Evolutionary conservation across 257 asterid species (phyloP).

Genomic region (Gentiana macrophylla): DNA sequence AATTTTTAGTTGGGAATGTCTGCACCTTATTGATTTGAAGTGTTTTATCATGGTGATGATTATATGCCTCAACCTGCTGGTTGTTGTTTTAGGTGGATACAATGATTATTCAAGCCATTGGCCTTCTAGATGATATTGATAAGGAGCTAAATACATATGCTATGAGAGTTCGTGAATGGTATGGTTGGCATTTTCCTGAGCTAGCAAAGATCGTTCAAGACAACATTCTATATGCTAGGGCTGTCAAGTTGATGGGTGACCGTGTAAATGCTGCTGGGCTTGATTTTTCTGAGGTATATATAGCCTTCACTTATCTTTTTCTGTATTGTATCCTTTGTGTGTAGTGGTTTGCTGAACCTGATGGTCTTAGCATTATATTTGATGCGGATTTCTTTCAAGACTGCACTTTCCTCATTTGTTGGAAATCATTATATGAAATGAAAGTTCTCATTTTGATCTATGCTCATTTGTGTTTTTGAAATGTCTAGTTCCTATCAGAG

Average conservation of each 20-base stretch:
- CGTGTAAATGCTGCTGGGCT: slow-evolving; percentile 70
- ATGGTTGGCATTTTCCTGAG: slow-evolving; percentile 96
- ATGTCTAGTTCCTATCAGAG: slow-evolving; percentile 50
- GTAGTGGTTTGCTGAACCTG: neutral
- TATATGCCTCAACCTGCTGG: neutral
- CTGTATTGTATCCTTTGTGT: neutral
- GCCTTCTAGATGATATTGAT: slow-evolving; percentile 91
- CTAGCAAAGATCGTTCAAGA: slow-evolving; percentile 87
- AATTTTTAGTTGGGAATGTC: too few relatives aligned
- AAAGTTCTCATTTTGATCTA: too few relatives aligned
- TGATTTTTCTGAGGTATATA: slow-evolving; percentile 82
- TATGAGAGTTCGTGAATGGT: slow-evolving; percentile 96
- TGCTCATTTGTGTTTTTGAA: neutral
- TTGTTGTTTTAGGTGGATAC: slow-evolving; percentile 54
- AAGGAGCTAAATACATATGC: slow-evolving; percentile 89
- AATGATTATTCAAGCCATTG: slow-evolving; percentile 85
- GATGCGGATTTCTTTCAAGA: too few relatives aligned
- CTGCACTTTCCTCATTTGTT: neutral
- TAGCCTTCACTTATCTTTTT: neutral
- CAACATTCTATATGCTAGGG: slow-evolving; percentile 64
- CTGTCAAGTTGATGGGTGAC: slow-evolving; percentile 81
- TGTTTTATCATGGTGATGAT: slow-evolving; percentile 2
- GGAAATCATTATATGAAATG: too few relatives aligned
- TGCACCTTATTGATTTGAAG: neutral
- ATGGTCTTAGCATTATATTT: neutral